These are phyloP conservation scores for Pholiota molesta DNA, from an alignment of 768 basidiomycete species.

Conservation along the genomic window DNA sequence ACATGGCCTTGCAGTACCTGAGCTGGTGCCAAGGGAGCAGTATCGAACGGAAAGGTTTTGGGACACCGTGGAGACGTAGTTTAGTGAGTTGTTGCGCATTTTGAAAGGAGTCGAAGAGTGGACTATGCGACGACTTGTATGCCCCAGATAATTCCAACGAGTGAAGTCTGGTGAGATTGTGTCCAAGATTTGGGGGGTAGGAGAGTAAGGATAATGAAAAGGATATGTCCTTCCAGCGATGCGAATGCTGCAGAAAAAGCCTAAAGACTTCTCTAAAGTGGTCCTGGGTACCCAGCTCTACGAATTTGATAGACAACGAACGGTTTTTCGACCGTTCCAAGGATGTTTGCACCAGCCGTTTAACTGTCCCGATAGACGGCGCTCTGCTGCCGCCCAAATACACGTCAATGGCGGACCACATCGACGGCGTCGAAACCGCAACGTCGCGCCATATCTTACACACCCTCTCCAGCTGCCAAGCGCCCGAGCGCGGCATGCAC, in stretches of 20 bases:
- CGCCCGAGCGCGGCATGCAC: conserved; percentile 13
- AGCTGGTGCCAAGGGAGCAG: conserved; percentile 12
- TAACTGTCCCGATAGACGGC: not conserved
- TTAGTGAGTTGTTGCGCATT: conserved; percentile 1
- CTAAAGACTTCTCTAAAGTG: conserved; percentile 12
- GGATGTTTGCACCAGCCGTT: conserved; percentile 5
- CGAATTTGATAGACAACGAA: conserved; percentile 12
- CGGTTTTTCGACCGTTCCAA: conserved; percentile 6
- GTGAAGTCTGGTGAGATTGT: conserved; percentile 3
- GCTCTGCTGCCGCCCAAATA: conserved; percentile 4
- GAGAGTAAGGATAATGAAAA: conserved; percentile 15
- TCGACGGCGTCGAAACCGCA: not conserved
- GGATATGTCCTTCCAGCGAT: conserved; percentile 17
- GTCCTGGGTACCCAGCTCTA: conserved; percentile 10
- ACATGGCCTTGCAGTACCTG: conserved; percentile 3
- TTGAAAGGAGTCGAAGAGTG: conserved; percentile 5
- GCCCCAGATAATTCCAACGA: conserved; percentile 9
- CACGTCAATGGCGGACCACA: conserved; percentile 19
- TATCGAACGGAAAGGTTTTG: conserved; percentile 7
- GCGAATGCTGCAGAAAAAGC: conserved; percentile 11
- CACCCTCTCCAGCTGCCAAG: conserved; percentile 17
- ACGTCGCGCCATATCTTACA: conserved; percentile 17
- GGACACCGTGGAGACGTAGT: conserved; percentile 6
- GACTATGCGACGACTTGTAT: conserved; percentile 2
- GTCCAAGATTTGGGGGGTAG: conserved; percentile 7